A percentile compares a stretch with the other conserved stretches of the same genome.
Conservation (phyloP, 2,329 filamentous ascomycete genomes). For the Fusarium succisae region DNA sequence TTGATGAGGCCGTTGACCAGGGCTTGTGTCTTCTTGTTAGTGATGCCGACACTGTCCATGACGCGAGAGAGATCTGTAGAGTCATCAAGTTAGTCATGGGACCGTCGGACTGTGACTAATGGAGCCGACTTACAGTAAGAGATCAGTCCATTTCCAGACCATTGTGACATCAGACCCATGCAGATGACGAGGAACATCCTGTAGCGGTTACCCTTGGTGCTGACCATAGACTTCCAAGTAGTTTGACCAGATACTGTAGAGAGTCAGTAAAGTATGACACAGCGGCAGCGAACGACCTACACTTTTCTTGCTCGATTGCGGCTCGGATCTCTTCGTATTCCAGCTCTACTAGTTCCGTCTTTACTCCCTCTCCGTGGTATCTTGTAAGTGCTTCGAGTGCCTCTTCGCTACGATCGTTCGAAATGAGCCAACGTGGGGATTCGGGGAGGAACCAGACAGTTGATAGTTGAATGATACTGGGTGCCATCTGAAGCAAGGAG, state of each 20-base stretch:
- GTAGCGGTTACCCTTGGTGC: constrained; percentile 46
- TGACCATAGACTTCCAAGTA: constrained; percentile 45
- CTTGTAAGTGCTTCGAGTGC: constrained; percentile 62
- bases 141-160: constrained; percentile 48
- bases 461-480: constrained; percentile 12
- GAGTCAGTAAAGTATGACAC: accelerated
- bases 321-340: constrained; percentile 59
- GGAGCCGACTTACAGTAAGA: constrained; percentile 40
- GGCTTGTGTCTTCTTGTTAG: constrained; percentile 40
- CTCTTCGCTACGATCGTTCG: constrained; percentile 49
- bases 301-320: constrained; percentile 51
- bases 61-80: constrained; percentile 15
- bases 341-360: constrained; percentile 59
- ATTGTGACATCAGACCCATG: constrained; percentile 56
- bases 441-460: constrained; percentile 65
- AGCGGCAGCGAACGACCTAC: constrained; percentile 2
- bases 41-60: constrained; percentile 33
- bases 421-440: constrained; percentile 69
- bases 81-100: not conserved
- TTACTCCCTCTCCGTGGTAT: constrained; percentile 66
- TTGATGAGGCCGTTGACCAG: constrained; percentile 44
- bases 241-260: constrained; percentile 30
- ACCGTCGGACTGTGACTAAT: no score
- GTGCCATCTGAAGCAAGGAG: constrained; percentile 40
- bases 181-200: constrained; percentile 52